phyloP scores from a whole-genome alignment of 805 yeast species.

The Wickerhamomyces subpelliculosus region DNA sequence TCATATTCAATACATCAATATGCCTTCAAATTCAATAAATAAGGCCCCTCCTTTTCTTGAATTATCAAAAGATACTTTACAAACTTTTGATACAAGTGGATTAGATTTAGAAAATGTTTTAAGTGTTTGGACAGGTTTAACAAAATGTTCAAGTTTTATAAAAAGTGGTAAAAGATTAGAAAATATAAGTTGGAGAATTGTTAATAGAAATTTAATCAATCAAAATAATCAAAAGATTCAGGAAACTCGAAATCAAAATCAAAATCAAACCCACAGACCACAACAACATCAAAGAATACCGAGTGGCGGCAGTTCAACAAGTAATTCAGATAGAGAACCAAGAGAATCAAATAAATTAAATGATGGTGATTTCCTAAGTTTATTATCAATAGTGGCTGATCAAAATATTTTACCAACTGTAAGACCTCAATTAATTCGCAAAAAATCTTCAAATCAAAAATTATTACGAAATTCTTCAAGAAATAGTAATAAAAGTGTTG shows the following conservation, averaged over 20 bases:
- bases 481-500: conserved; percentile 5
- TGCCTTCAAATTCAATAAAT: conserved; percentile 3
- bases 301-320: too few relatives aligned
- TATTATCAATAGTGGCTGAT: conserved; percentile 21
- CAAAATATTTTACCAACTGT: conserved; percentile 9
- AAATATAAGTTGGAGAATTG: conserved; percentile 26
- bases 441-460: conserved; percentile 13
- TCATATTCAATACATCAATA: background rate
- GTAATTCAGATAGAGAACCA: background rate
- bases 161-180: conserved; percentile 23
- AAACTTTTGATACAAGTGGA: conserved; percentile 19
- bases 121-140: conserved; percentile 34
- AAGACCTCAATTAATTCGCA: conserved; percentile 15
- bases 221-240: conserved; percentile 5
- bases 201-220: conserved; percentile 20
- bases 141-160: conserved; percentile 23
- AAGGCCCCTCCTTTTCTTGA: conserved; percentile 24
- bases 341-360: conserved; percentile 11
- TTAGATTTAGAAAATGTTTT: conserved; percentile 33
- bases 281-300: too few relatives aligned
- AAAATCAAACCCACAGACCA: too few relatives aligned
- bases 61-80: conserved; percentile 20
- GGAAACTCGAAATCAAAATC: too few relatives aligned
- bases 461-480: conserved; percentile 6
- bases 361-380: conserved; percentile 20